Base-by-base conservation (phyloP, 148 eudicot genomes). In the Diospyros kaki region DNA sequence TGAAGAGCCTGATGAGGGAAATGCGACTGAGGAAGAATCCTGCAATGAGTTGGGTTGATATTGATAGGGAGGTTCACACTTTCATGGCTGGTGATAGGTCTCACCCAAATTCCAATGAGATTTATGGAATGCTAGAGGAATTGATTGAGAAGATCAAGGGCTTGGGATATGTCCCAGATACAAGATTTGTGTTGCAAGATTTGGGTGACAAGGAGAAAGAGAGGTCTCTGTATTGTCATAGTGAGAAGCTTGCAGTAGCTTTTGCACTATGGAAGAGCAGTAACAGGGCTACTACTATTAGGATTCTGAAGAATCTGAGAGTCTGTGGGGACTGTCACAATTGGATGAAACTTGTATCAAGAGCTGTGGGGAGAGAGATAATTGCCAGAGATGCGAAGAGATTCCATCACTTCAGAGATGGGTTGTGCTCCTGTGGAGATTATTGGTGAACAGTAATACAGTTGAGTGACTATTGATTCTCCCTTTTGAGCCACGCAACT, bases 291-390 rank as follows among this genome's bases (percentile, higher is more conserved):
- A 73, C 72, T 39, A 64, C 63, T 70, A 84, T 84, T 45, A 71
- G 84, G 68, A 78, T 85, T 42, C 81, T 80, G 66, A 83, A 86
- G 71, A 86, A 86, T 70, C 77, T 86, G 8, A 82, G 86, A 63
- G 86, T 83, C 58, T 79, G 86, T 68, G 84, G 84, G 54, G 89
- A 82, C 81, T 84, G 86, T 73, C 86, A 87, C 76, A 79, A 77
- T 55, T 81, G 81, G 75, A 82, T 84, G 58, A 84, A 84, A 59
- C 62, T 76, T 14, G 81, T 82, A 10, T 75, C 82, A 40, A 84
- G 66, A 76, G 79, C 72, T 43, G 74, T 78, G 13, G 81, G 81
- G 13, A 83, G 83, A 75, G 86, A 77, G 76, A 79, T 81, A 56
- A 75, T 86, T 64, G 89, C 81, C 12, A 78, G 89, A 78, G 86